Base-by-base conservation (phyloP, 352 stramenopile genomes). In the Phytophthora citrophthora region DNA sequence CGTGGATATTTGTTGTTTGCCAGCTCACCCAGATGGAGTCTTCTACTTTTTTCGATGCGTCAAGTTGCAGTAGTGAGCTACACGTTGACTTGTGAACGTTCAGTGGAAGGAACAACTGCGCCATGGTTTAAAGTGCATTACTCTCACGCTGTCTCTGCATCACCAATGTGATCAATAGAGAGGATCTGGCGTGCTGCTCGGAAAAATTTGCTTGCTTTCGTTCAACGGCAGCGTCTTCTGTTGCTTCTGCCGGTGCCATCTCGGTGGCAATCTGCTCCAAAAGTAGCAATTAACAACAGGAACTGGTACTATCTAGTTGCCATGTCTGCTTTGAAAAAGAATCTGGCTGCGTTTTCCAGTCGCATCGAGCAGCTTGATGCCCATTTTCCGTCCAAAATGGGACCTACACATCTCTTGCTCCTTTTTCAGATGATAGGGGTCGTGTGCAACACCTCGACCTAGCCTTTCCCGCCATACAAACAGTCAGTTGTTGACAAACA, bases 381-480 rank as follows among this genome's bases (percentile, higher is more conserved):
- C 54, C 29, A 47, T 52, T 65, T 55, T 20, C 18, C 7, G 12
- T n/a, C 9, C 1, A 50, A 68, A 68, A 48, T 59, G 43, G 32
- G 51, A 43, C 51, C 31, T 61, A 48, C 64, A 48, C 62, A 55
- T 70, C 54, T 60, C 54, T 64, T 54, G 55, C 31, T 43, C 62
- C n/a, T 47, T 61, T 55, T 53, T 34, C 26, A 49, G 51, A 18
- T 54, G 36, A 54, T 55, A 55, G 46, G 45, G 55, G 51, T 45
- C 38, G 54, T 65, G 43, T 70, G 54, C 48, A 68, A 56, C 57
- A 54, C 32, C 18, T 38, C 39, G 62, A 39, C 45, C 13, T 13
- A 44, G 61, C 54, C 55, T 75, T 72, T 72, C 53, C 54, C 54
- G 32, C 8, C 34, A 64, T 64, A 64, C 44, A 48, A 34, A 67